phyloP scores from a whole-genome alignment of 139 green algal species.

The Pleodorina starrii region DNA sequence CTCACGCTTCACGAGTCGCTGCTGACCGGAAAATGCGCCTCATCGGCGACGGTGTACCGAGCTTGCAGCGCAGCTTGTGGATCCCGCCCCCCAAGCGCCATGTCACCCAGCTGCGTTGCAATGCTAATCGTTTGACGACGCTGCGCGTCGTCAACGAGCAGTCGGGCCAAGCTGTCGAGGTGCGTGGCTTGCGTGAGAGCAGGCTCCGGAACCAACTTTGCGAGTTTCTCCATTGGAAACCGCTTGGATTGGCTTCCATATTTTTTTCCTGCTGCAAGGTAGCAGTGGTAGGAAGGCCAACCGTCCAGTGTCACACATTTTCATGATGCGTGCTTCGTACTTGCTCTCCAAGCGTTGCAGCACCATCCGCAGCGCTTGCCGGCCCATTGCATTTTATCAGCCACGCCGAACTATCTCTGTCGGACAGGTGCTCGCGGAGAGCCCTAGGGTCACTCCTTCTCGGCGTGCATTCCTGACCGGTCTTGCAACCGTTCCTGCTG shows the following conservation, averaged over 20 bases:
- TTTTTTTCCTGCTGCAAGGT: neutral
- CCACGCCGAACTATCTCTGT: neutral
- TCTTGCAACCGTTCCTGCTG: constrained; percentile 3
- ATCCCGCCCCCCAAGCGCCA: no score
- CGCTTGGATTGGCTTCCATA: neutral
- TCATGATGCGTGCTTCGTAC: neutral
- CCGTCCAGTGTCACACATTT: neutral
- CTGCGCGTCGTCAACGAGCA: no score
- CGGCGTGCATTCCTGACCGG: neutral
- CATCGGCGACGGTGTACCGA: no score
- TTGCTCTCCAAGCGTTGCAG: constrained; percentile 12
- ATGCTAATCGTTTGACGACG: no score
- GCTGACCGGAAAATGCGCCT: no score
- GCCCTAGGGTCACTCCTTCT: neutral
- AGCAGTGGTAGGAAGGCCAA: neutral
- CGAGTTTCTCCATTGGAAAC: neutral
- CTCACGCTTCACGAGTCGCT: no score
- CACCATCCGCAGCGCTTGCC: neutral
- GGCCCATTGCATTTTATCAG: neutral
- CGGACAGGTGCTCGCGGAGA: neutral
- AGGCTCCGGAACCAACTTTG: neutral
- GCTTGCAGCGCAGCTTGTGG: no score
- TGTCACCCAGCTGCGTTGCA: no score
- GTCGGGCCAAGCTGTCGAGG: neutral
- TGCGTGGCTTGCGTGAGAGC: neutral